These are phyloP conservation scores for Neocatenulostroma microsporum DNA, from an alignment of 2,329 filamentous ascomycete genomes.

Conservation along the genomic window DNA sequence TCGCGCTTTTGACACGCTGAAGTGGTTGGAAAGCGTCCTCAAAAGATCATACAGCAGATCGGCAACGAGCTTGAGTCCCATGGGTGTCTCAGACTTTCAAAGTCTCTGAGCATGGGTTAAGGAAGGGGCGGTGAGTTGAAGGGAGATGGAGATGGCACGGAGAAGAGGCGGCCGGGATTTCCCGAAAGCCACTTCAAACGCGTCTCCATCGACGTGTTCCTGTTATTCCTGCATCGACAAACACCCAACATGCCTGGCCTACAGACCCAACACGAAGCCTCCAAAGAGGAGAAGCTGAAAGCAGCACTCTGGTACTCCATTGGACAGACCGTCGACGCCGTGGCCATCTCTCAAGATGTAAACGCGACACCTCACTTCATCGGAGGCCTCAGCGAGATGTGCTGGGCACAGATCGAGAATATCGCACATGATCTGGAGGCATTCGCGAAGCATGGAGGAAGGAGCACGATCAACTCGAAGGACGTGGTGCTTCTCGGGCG, in stretches of 20 bases:
- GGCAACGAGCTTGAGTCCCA: too few relatives aligned
- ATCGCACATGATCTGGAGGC: constrained; percentile 51
- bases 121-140: too few relatives aligned
- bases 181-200: neutral
- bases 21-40: too few relatives aligned
- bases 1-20: too few relatives aligned
- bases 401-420: constrained; percentile 65
- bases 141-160: too few relatives aligned
- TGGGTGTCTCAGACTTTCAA: too few relatives aligned
- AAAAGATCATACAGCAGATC: too few relatives aligned
- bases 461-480: constrained; percentile 70
- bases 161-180: neutral
- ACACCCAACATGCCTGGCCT: constrained; percentile 9
- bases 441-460: constrained; percentile 68
- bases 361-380: constrained; percentile 61
- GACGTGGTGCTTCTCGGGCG: constrained; percentile 83
- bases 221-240: too few relatives aligned
- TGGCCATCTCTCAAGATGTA: constrained; percentile 62
- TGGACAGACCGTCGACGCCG: constrained; percentile 81
- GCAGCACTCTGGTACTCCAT: constrained; percentile 76
- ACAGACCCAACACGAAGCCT: constrained; percentile 7
- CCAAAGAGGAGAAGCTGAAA: constrained; percentile 62
- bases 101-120: too few relatives aligned
- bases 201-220: neutral
- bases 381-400: constrained; percentile 61